phyloP scores from a whole-genome alignment of 495 filamentous ascomycete species.

The Geoglossum glabrum region DNA sequence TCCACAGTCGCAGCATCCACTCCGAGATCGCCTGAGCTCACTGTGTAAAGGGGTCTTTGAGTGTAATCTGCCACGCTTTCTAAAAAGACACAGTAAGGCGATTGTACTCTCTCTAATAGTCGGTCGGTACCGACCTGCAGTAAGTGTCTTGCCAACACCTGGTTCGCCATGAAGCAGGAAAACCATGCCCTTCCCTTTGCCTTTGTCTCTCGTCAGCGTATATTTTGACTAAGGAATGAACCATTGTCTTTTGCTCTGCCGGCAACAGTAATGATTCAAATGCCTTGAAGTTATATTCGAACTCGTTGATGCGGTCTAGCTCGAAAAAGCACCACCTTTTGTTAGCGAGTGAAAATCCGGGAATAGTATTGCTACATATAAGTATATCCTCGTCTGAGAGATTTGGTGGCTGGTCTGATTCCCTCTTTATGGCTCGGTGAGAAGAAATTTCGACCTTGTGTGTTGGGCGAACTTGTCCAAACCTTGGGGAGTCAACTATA shows the following conservation, averaged over 20 bases:
- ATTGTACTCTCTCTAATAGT: background rate
- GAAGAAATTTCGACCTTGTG: background rate
- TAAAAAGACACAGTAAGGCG: background rate
- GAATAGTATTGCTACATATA: background rate
- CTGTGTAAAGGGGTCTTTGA: slow-evolving; percentile 65
- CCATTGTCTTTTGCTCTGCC: too few relatives aligned
- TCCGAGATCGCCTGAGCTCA: slow-evolving; percentile 20
- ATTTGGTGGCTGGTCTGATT: background rate
- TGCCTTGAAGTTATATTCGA: too few relatives aligned
- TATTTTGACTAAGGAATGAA: slow-evolving; percentile 40
- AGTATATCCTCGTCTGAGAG: background rate
- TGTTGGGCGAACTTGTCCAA: background rate
- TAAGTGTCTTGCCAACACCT: slow-evolving; percentile 74
- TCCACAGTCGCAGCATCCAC: background rate
- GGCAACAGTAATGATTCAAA: too few relatives aligned
- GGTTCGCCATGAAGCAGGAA: slow-evolving; percentile 18
- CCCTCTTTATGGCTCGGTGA: background rate
- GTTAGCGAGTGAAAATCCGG: background rate
- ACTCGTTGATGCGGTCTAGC: too few relatives aligned
- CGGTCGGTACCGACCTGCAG: slow-evolving; percentile 27
- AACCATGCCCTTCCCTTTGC: background rate
- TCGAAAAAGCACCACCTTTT: background rate
- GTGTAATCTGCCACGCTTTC: slow-evolving; percentile 23
- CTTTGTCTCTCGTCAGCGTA: slow-evolving; percentile 33
- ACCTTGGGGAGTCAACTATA: background rate